Evolutionary conservation across 225 moss, liverwort and hornwort species (phyloP).

Genomic region (Straminergon stramineum): DNA sequence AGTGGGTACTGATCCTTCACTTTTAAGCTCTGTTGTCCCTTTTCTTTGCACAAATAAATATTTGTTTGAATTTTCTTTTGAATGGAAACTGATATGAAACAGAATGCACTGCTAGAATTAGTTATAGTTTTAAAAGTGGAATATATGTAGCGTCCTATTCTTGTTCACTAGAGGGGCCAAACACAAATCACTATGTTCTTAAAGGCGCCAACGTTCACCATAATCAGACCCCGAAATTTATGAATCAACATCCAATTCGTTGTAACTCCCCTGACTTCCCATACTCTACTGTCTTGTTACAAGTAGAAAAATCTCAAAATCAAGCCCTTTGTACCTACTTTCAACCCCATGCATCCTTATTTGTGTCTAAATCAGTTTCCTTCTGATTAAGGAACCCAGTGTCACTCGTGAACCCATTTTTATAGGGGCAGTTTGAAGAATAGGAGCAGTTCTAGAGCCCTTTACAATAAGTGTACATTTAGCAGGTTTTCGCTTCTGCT

Average conservation of each 20-base stretch:
- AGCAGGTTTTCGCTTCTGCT: neutral
- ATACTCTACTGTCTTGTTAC: neutral
- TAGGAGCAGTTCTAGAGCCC: neutral
- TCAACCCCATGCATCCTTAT: neutral
- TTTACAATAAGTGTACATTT: neutral
- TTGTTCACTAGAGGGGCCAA: neutral
- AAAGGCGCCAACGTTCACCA: too few species aligned
- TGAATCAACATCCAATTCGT: neutral
- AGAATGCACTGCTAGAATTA: neutral
- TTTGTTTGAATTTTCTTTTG: neutral
- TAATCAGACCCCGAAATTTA: neutral
- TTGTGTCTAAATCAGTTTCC: neutral
- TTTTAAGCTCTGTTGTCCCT: neutral
- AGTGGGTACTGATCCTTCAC: neutral
- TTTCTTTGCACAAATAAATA: neutral
- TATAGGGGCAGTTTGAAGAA: neutral
- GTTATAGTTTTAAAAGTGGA: neutral
- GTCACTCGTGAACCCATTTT: neutral
- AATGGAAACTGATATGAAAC: neutral
- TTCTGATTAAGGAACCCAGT: neutral
- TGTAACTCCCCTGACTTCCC: neutral
- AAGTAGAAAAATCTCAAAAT: neutral
- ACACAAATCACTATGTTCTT: neutral
- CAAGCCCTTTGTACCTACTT: neutral
- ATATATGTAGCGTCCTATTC: neutral